Evolutionary conservation across 2,329 filamentous ascomycete species (phyloP).

Genomic region (Botrytis porri): DNA sequence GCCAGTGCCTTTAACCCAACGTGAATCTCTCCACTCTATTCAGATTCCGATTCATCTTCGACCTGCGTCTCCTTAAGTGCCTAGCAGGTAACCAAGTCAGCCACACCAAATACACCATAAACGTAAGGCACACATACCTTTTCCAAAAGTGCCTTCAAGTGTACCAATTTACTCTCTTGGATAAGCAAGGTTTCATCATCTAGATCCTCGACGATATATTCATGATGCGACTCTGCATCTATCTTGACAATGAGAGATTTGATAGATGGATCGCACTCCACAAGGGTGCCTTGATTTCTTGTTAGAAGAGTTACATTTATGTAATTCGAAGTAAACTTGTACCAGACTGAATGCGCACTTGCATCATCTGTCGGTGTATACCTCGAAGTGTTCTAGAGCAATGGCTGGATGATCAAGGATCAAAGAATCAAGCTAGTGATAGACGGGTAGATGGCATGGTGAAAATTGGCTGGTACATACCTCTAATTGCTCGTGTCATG

Average conservation of each 20-base stretch:
- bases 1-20: not conserved
- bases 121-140: slow-evolving; percentile 48
- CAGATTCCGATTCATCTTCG: slow-evolving; percentile 20
- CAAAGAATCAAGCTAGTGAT: not conserved
- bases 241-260: slow-evolving; percentile 81
- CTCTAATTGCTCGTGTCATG: slow-evolving; percentile 58
- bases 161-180: slow-evolving; percentile 67
- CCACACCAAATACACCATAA: not conserved
- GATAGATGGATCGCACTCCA: slow-evolving; percentile 83
- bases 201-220: slow-evolving; percentile 76
- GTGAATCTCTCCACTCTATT: not conserved
- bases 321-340: too few relatives aligned
- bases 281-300: slow-evolving; percentile 57
- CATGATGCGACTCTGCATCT: slow-evolving; percentile 61
- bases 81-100: slow-evolving; percentile 25
- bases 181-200: slow-evolving; percentile 74
- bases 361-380: not conserved
- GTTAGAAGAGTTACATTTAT: not conserved
- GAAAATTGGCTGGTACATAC: slow-evolving; percentile 37
- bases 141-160: slow-evolving; percentile 67
- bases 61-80: slow-evolving; percentile 37
- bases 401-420: not conserved
- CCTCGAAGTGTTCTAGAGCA: not conserved
- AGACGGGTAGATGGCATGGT: not conserved
- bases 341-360: not conserved